Evolutionary conservation across 176 grass and related monocot species (phyloP), one percentile per base, ranked within the genome.

Genomic region (Raddia guianensis): DNA sequence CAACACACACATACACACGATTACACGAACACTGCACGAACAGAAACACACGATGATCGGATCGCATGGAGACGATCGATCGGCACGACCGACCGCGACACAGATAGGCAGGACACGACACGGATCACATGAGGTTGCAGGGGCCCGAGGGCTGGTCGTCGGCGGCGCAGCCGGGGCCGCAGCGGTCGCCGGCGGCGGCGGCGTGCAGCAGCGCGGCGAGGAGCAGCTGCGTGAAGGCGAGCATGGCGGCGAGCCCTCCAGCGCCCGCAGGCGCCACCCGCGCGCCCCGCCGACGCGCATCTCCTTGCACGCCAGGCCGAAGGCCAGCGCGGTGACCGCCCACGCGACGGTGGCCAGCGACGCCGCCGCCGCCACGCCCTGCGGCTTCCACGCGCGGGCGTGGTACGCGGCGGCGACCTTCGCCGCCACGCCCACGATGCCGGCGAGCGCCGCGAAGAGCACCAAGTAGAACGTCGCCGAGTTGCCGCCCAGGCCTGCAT

Each of bases 301-400:
- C 79, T 90, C 90, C 88, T 86, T 96, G 53, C 84, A 92, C 58
- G 93, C 90, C 59, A 96, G 32, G 20, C 89, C 89, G 65, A 87
- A 85, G 2, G 89, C 89, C 48, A 88, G 75, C 34, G 82, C 89
- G 42, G 89, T 91, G 77, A 60, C 70, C 12, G 85, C 85, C 89
- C 89, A 91, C 42, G 89, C 89, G 16, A 85, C 72, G 82, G 86
- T 67, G 48, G 45, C 71, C 1, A 69, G 64, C 12, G 85, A 45
- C 4, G 89, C 82, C 9, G 82, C 85, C 1, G 82, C 73, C 2
- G 82, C 85, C 46, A 91, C 73, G 60, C 85, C 80, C 40, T 88
- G 82, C 1, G 63, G 64, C 18, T 77, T 80, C 85, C 85, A 85
- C 61, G 73, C 63, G 51, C 89, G 67, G 27, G 83, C 64, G 78